phyloP scores from a whole-genome alignment of 768 basidiomycete genomes.

The Cantharellus anzutake region DNA sequence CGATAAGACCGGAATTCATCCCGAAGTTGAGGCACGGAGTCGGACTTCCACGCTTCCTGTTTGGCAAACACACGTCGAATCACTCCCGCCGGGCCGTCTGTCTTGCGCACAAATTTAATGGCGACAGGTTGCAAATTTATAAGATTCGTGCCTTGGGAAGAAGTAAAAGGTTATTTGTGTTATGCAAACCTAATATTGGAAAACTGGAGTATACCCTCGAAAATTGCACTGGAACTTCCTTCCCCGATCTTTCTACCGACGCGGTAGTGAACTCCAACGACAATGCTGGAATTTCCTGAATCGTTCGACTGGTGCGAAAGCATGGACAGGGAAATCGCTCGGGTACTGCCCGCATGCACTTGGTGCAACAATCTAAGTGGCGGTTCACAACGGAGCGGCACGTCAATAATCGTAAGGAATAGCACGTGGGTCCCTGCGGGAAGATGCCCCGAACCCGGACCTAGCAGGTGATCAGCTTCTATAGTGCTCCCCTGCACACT shows the following conservation, averaged over 20 bases:
- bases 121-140: slow-evolving; percentile 97
- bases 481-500: too few relatives aligned
- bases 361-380: too few relatives aligned
- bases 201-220: slow-evolving; percentile 38
- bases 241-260: slow-evolving; percentile 49
- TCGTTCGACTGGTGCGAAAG: background rate
- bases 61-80: background rate
- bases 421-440: too few relatives aligned
- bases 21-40: slow-evolving; percentile 78
- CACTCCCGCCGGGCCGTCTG: too few relatives aligned
- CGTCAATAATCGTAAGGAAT: too few relatives aligned
- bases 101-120: too few relatives aligned
- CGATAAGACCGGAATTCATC: slow-evolving; percentile 97
- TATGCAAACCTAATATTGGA: background rate
- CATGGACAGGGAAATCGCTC: background rate
- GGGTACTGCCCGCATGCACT: background rate
- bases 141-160: slow-evolving; percentile 67
- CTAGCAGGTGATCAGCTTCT: too few relatives aligned
- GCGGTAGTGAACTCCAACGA: slow-evolving; percentile 1
- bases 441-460: too few relatives aligned
- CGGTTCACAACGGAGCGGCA: too few relatives aligned
- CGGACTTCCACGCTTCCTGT: slow-evolving; percentile 87
- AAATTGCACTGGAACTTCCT: slow-evolving; percentile 93
- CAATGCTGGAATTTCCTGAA: background rate
- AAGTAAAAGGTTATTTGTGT: background rate